Evolutionary conservation across 805 yeast species (phyloP), one percentile per base, ranked within the genome.

Genomic region (Ogataea pini): DNA sequence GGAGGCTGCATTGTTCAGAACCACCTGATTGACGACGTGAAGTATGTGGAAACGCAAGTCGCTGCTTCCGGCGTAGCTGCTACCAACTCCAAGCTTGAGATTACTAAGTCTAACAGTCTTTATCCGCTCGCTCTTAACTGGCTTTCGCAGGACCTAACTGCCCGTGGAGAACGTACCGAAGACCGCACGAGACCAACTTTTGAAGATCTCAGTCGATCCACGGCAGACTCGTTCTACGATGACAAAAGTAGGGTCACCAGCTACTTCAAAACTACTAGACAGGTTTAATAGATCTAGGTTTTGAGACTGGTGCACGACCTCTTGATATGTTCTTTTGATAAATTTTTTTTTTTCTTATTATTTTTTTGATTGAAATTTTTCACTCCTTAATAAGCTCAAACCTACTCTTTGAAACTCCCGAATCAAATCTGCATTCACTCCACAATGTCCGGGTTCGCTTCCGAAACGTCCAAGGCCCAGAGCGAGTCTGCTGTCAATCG

Each of bases 111-210:
- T 3, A 72, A 77, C 39, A 78, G 85, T 36, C 67, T 87, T 31
- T 89, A 87, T 62, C 95, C 95, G 3, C 65, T 87, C 44, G 91
- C 90, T 0, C 66, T 85, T 49, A 68, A 74, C 32, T 87, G 95
- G 95, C 69, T 87, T 19, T 56, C 68, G 19, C 64, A 68, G 1
- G 89, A 83, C 57, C 73, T 77, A 55, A 65, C 59, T 44, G 68
- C 64, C 51, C 72, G 88, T 50, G 92, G 86, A 22, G 72, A 71
- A 24, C 71, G 83, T 52, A 77, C 70, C 6, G 80, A 78, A 17
- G 73, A 61, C 59, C 70, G 64, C 56, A 62, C 55, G 29, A 73
- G 73, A 59, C 78, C 75, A 47, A 76, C 63, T 56, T 83, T 77
- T 85, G 80, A 69, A 56, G 89, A 86, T 42, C 70, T 73, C 55